phyloP scores from a whole-genome alignment of 768 basidiomycete species.

The Pisolithus tinctorius region DNA sequence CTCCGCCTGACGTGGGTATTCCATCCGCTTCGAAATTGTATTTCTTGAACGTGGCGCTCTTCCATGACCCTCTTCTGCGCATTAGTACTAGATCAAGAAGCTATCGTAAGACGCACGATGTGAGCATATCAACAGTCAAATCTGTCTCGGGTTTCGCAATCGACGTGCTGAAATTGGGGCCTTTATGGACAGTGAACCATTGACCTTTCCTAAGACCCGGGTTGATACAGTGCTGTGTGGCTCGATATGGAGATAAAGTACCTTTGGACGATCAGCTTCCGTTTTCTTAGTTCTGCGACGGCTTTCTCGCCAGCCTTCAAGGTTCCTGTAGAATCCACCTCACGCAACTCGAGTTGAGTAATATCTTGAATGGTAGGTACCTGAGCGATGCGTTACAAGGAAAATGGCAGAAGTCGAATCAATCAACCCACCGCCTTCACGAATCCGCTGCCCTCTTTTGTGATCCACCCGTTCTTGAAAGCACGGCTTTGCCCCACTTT shows the following conservation, averaged over 20 bases:
- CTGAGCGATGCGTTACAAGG: conserved; percentile 32
- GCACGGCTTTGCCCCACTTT: conserved; percentile 94
- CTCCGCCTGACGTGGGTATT: conserved; percentile 81
- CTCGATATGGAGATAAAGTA: conserved; percentile 21
- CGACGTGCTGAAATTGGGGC: conserved; percentile 81
- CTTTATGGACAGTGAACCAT: conserved; percentile 89
- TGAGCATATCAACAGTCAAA: conserved; percentile 90
- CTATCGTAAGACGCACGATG: conserved; percentile 51
- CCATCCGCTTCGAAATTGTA: conserved; percentile 99
- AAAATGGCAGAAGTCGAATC: neutral
- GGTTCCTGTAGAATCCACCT: conserved; percentile 68
- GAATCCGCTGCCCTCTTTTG: conserved; percentile 82
- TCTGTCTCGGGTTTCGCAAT: conserved; percentile 94
- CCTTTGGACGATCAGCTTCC: conserved; percentile 85
- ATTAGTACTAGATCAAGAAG: conserved; percentile 1
- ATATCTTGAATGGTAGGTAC: conserved; percentile 58
- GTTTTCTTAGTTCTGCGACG: conserved; percentile 83
- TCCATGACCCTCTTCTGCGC: conserved; percentile 78
- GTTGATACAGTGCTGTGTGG: conserved; percentile 3
- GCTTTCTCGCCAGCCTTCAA: conserved; percentile 71
- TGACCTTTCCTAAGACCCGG: conserved; percentile 70
- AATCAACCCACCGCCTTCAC: conserved; percentile 66
- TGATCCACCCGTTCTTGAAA: conserved; percentile 97
- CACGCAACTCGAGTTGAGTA: conserved; percentile 68
- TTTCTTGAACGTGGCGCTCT: conserved; percentile 88